A percentile compares a stretch with the other conserved stretches of the same genome.
These are phyloP conservation scores for Sungouiella thailandica DNA, from an alignment of 805 yeast species.

Conservation along the genomic window DNA sequence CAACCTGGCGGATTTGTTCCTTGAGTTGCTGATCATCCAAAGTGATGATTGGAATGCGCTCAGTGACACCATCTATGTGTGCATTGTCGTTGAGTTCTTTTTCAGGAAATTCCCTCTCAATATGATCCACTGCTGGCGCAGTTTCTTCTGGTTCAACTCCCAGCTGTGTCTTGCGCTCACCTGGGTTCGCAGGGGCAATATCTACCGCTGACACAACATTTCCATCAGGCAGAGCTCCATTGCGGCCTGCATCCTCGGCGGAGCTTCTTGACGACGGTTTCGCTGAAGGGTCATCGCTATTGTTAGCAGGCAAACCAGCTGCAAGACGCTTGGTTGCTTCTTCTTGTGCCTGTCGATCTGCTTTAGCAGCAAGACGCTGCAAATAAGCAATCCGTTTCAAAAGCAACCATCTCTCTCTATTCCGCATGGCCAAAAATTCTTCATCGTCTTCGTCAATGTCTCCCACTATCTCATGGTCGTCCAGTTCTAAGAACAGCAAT, in stretches of 20 bases:
- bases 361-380: constrained; percentile 59
- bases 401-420: constrained; percentile 63
- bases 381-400: constrained; percentile 66
- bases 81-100: neutral
- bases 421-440: constrained; percentile 33
- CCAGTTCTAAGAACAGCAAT: constrained; percentile 48
- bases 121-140: neutral
- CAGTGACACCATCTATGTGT: neutral
- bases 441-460: constrained; percentile 37
- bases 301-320: constrained; percentile 24
- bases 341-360: constrained; percentile 33
- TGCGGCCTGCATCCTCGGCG: neutral
- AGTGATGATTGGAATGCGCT: constrained; percentile 27
- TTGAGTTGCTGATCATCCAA: constrained; percentile 40
- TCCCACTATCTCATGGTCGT: constrained; percentile 32
- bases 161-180: neutral
- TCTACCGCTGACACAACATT: neutral
- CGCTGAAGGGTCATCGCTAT: neutral
- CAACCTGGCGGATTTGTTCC: constrained; percentile 33
- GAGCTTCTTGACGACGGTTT: neutral
- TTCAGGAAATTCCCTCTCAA: neutral
- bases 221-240: neutral
- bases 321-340: constrained; percentile 32
- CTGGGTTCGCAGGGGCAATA: neutral
- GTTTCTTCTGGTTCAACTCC: neutral